phyloP scores from a whole-genome alignment of 208 protist genomes.

The Trypanosoma avium region DNA sequence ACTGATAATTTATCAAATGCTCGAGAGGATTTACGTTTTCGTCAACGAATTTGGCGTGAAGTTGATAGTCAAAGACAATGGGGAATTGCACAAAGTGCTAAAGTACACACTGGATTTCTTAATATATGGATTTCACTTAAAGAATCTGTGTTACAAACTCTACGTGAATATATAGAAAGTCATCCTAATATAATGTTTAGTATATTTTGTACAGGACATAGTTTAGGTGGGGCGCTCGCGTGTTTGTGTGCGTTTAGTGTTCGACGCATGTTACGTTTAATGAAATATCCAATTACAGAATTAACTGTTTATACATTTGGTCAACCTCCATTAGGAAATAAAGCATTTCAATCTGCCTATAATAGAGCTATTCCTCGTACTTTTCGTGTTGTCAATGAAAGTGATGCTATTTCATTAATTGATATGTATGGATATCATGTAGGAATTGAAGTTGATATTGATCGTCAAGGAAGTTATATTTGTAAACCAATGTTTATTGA shows the following conservation, averaged over 20 bases:
- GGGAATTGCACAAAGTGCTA: conserved; percentile 32
- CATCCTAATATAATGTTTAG: conserved; percentile 22
- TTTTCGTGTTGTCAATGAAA: conserved; percentile 87
- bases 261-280: conserved; percentile 45
- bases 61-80: conserved; percentile 36
- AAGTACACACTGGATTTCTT: conserved; percentile 80
- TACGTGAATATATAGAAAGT: conserved; percentile 40
- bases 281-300: conserved; percentile 54
- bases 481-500: conserved; percentile 85
- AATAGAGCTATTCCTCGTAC: conserved; percentile 70
- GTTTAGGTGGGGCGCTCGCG: conserved; percentile 77
- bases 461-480: conserved; percentile 75
- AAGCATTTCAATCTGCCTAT: conserved; percentile 67
- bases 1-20: conserved; percentile 76
- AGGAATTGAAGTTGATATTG: conserved; percentile 77
- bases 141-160: conserved; percentile 47
- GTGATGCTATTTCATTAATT: conserved; percentile 72
- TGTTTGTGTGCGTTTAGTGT: conserved; percentile 78
- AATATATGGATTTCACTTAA: conserved; percentile 79
- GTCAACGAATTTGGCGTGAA: conserved; percentile 63
- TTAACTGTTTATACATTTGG: conserved; percentile 85
- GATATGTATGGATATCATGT: conserved; percentile 63
- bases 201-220: conserved; percentile 80
- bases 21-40: conserved; percentile 63
- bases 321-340: conserved; percentile 76